Conservation (phyloP, 2,329 filamentous ascomycete species). For the Trichoderma lentiforme region DNA sequence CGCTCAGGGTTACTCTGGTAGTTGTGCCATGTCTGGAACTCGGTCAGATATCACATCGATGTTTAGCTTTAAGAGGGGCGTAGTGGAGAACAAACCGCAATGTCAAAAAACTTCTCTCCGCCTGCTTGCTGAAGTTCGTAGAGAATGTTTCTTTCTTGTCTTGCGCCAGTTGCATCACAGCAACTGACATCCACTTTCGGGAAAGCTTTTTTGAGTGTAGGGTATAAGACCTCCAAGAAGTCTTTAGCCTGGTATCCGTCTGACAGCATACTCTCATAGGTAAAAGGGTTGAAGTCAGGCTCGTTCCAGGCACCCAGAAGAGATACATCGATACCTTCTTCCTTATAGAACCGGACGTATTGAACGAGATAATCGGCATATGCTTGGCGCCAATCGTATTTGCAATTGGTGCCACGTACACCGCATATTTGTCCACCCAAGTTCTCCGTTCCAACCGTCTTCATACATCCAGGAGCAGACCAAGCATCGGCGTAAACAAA, state of each 20-base stretch:
- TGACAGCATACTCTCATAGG: constrained; percentile 15
- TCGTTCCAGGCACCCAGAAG: constrained; percentile 12
- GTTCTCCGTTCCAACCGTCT: constrained; percentile 9
- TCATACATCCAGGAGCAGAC: constrained; percentile 13
- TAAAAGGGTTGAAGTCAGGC: constrained; percentile 11
- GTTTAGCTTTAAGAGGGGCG: neutral
- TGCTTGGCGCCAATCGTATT: constrained; percentile 9
- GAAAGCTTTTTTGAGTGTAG: constrained; percentile 10
- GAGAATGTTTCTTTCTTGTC: constrained; percentile 13
- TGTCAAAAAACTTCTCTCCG: constrained; percentile 5
- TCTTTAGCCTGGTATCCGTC: constrained; percentile 13
- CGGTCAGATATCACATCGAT: neutral
- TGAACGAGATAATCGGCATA: constrained; percentile 12
- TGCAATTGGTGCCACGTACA: constrained; percentile 7
- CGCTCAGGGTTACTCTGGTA: constrained; percentile 14
- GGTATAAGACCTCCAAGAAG: constrained; percentile 7
- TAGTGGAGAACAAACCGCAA: neutral
- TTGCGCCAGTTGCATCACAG: constrained; percentile 7
- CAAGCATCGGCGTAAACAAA: constrained; percentile 9
- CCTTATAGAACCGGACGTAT: constrained; percentile 10
- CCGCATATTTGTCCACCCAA: constrained; percentile 9
- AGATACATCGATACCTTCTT: constrained; percentile 9
- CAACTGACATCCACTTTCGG: constrained; percentile 11
- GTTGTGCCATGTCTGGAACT: constrained; percentile 6
- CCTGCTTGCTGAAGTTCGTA: constrained; percentile 10